Conservation (phyloP, 768 basidiomycete species). For the Pholiota molesta region DNA sequence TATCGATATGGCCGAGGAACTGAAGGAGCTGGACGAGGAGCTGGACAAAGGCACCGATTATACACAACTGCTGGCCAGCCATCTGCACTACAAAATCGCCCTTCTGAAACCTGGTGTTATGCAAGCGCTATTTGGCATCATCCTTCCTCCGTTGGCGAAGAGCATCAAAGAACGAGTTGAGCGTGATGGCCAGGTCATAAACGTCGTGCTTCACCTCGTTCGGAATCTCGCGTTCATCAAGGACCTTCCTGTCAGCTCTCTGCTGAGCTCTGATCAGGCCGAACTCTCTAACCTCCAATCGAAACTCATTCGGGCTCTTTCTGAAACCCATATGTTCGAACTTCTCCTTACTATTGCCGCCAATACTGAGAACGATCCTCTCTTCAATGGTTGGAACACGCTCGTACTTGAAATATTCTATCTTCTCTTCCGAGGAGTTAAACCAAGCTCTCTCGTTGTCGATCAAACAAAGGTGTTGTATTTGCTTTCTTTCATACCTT, state of each 20-base stretch:
- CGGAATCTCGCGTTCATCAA: conserved; percentile 95
- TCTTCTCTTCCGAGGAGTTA: conserved; percentile 82
- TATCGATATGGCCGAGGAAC: conserved; percentile 91
- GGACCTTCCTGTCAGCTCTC: conserved; percentile 75
- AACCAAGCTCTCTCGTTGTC: conserved; percentile 55
- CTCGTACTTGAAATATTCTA: conserved; percentile 93
- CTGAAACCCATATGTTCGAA: conserved; percentile 72
- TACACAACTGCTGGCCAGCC: conserved; percentile 78
- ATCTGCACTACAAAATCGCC: conserved; percentile 88
- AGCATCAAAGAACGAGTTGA: conserved; percentile 66
- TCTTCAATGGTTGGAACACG: conserved; percentile 87
- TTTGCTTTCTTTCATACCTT: conserved; percentile 10
- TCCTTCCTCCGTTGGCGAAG: conserved; percentile 80
- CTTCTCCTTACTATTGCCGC: conserved; percentile 86
- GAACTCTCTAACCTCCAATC: conserved; percentile 81
- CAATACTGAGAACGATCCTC: conserved; percentile 72
- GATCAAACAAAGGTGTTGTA: conserved; percentile 67
- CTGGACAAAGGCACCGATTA: conserved; percentile 85
- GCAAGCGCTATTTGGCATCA: conserved; percentile 71
- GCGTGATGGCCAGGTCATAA: conserved; percentile 85
- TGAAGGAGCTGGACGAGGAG: conserved; percentile 89
- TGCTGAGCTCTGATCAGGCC: conserved; percentile 75
- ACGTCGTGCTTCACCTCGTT: conserved; percentile 84
- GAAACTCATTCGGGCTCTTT: conserved; percentile 69
- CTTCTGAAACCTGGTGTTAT: conserved; percentile 71